A percentile compares a stretch with the other conserved stretches of the same genome.
phyloP scores from a whole-genome alignment of 495 filamentous ascomycete species.

The Neurospora sublineolata region DNA sequence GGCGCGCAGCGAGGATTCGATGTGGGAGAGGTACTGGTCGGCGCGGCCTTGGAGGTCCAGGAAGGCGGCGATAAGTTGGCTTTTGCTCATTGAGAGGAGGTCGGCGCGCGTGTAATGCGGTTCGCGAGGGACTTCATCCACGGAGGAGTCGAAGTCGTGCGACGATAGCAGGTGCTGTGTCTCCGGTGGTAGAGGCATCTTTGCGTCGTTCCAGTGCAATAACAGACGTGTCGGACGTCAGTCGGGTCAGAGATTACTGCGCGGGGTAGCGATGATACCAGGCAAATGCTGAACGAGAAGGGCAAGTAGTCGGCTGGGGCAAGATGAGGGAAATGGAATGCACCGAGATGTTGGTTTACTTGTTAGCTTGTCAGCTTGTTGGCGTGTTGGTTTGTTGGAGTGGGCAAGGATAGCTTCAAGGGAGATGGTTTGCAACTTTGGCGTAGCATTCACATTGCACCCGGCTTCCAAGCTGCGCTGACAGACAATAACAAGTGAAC shows the following conservation, averaged over 20 bases:
- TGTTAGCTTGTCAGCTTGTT: not conserved
- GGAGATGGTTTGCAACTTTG: not conserved
- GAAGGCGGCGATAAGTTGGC: not conserved
- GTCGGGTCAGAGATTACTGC: not conserved
- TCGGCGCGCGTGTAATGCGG: not conserved
- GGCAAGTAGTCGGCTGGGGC: not conserved
- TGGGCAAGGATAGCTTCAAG: not conserved
- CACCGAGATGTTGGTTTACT: not conserved
- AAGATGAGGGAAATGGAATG: not conserved
- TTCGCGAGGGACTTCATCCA: not conserved
- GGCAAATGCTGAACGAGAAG: not conserved
- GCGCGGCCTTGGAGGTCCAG: not conserved
- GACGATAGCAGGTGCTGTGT: not conserved
- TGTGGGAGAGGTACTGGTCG: not conserved
- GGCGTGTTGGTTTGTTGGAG: not conserved
- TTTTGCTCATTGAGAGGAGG: not conserved
- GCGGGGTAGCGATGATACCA: not conserved
- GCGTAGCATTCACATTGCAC: not conserved
- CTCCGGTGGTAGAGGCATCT: not conserved
- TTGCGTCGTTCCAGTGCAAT: not conserved
- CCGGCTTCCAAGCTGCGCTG: not conserved
- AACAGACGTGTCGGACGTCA: not conserved
- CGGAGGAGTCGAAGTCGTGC: not conserved
- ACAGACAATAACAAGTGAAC: no score
- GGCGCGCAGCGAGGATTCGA: not conserved